Evolutionary conservation across 2,329 filamentous ascomycete species (phyloP).

Genomic region (Magnaporthiopsis incrustans): DNA sequence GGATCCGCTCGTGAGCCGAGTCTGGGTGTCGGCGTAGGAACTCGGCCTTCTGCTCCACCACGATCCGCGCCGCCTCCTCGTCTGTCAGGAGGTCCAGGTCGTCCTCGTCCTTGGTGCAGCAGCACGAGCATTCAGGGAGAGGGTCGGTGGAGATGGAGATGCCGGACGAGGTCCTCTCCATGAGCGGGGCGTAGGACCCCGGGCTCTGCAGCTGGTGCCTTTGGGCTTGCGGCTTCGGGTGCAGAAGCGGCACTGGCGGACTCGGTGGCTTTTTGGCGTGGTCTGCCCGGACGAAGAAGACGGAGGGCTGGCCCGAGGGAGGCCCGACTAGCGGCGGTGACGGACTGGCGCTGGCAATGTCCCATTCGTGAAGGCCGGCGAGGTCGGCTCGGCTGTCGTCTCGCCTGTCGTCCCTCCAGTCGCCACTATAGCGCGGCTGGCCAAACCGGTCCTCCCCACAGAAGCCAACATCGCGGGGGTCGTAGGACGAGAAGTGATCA

Average conservation of each 20-base stretch:
- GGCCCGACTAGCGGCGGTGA: neutral
- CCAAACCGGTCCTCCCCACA: neutral
- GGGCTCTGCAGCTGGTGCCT: conserved; percentile 5
- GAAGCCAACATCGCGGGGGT: neutral
- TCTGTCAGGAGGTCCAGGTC: conserved; percentile 35
- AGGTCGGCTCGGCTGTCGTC: neutral
- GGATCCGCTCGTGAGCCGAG: conserved; percentile 48
- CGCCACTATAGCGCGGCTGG: neutral
- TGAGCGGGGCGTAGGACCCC: neutral
- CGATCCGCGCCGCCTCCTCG: conserved; percentile 37
- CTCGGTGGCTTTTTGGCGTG: neutral
- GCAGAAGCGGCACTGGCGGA: neutral
- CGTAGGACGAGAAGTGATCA: neutral
- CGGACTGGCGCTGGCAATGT: neutral
- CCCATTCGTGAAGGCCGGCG: neutral
- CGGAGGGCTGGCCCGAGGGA: neutral
- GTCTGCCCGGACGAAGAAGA: conserved; percentile 4
- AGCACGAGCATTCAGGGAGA: neutral
- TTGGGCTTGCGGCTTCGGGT: conserved; percentile 1
- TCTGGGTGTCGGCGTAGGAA: conserved; percentile 36
- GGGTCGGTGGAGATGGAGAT: conserved; percentile 37
- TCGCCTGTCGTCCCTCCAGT: neutral
- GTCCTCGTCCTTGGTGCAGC: conserved; percentile 20
- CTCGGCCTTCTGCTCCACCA: conserved; percentile 37
- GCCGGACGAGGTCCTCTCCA: conserved; percentile 43